Conservation (phyloP, 371 early-diverging fungal species). For the Apophysomyces variabilis region DNA sequence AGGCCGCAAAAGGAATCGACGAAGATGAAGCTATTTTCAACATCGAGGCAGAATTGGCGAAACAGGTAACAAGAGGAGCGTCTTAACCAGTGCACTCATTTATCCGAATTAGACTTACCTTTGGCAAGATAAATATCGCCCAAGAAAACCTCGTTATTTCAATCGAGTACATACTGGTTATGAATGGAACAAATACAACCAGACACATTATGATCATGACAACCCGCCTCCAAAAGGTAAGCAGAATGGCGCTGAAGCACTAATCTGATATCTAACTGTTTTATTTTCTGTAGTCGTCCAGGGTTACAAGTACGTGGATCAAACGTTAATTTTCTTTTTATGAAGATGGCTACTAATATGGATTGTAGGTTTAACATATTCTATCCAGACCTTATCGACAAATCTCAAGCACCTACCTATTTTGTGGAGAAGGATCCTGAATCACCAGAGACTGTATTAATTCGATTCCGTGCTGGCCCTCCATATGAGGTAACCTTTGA, state of each 20-base stretch:
- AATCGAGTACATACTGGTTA: conserved; percentile 95
- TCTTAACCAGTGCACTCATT: neutral
- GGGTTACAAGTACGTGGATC: conserved; percentile 79
- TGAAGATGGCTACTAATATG: neutral
- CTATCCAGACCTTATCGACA: conserved; percentile 96
- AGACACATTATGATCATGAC: conserved; percentile 94
- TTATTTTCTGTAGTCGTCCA: conserved; percentile 68
- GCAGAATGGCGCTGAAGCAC: neutral
- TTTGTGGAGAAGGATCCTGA: conserved; percentile 78
- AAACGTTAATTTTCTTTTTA: neutral
- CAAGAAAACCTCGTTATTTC: conserved; percentile 93
- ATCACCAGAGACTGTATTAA: conserved; percentile 76
- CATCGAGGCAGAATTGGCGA: conserved; percentile 72
- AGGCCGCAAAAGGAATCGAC: conserved; percentile 77
- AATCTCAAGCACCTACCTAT: conserved; percentile 87
- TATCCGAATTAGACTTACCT: conserved; percentile 55
- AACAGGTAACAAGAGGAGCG: conserved; percentile 38
- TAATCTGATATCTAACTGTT: neutral
- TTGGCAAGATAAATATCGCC: conserved; percentile 94
- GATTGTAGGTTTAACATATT: conserved; percentile 78
- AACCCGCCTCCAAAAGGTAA: conserved; percentile 92
- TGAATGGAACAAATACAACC: conserved; percentile 99
- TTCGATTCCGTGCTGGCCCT: conserved; percentile 91
- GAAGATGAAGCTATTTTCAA: conserved; percentile 83
- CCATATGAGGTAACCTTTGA: conserved; percentile 75